These are phyloP conservation scores for Ogataea zsoltii DNA, from an alignment of 805 yeast species.

Conservation along the genomic window DNA sequence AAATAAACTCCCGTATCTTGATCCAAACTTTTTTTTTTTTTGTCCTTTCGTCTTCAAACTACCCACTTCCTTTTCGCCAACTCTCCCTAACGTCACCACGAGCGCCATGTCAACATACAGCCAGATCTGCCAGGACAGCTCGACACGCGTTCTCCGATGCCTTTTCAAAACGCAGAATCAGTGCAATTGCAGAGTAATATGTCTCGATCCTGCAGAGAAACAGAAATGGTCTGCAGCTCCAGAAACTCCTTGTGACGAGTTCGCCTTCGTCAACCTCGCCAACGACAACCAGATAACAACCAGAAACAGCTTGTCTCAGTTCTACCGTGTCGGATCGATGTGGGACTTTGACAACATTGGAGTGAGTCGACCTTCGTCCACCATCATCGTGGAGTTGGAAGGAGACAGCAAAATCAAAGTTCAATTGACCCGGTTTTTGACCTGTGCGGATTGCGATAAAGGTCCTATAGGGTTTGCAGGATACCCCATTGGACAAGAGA, in stretches of 20 bases:
- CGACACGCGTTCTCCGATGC: constrained; percentile 3
- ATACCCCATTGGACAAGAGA: constrained; percentile 25
- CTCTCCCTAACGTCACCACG: too few species aligned
- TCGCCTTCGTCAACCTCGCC: constrained; percentile 8
- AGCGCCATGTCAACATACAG: neutral
- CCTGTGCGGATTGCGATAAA: constrained; percentile 75
- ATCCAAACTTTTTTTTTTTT: too few species aligned
- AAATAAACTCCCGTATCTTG: too few species aligned
- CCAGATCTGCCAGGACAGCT: neutral
- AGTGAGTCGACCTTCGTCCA: constrained; percentile 49
- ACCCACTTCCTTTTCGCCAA: too few species aligned
- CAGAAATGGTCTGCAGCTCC: neutral
- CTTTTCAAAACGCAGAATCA: constrained; percentile 7
- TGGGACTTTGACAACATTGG: constrained; percentile 85
- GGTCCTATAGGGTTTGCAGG: constrained; percentile 79
- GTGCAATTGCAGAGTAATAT: constrained; percentile 16
- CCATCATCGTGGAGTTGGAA: constrained; percentile 13
- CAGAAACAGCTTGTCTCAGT: constrained; percentile 1
- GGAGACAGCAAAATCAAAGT: constrained; percentile 12
- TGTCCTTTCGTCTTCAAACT: too few species aligned
- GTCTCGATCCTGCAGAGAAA: constrained; percentile 3
- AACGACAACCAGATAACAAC: neutral
- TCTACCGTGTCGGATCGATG: constrained; percentile 52
- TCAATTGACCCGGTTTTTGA: constrained; percentile 52
- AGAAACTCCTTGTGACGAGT: neutral